These are phyloP conservation scores for Phoenix dactylifera DNA, from an alignment of 176 grass and related monocot species.

Conservation along the genomic window DNA sequence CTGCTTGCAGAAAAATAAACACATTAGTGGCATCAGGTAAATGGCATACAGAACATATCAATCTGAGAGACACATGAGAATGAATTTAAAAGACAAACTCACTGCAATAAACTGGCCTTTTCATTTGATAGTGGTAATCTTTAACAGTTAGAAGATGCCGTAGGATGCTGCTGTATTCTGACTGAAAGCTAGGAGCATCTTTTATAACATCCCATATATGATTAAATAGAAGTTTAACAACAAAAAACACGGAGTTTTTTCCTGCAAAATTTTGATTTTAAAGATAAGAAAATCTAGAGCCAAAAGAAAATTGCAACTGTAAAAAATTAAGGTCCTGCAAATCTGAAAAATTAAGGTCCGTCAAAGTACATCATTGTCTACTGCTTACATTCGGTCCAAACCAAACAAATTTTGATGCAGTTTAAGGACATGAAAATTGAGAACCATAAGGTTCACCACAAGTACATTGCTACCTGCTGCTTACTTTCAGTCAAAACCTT, in stretches of 20 bases:
- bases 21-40: constrained; percentile 12
- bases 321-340: too few species aligned
- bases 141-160: constrained; percentile 55
- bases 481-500: too few species aligned
- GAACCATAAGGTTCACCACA: too few species aligned
- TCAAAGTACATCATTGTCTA: too few species aligned
- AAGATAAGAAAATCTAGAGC: too few species aligned
- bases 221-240: constrained; percentile 63
- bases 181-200: constrained; percentile 53
- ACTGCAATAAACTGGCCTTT: constrained; percentile 54
- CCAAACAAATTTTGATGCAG: too few species aligned
- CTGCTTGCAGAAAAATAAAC: constrained; percentile 16
- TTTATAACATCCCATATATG: constrained; percentile 71
- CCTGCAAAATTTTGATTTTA: constrained; percentile 42
- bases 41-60: background rate
- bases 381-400: too few species aligned
- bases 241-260: constrained; percentile 36
- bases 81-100: constrained; percentile 21
- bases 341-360: too few species aligned
- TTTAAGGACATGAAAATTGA: too few species aligned
- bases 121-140: constrained; percentile 77
- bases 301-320: too few species aligned
- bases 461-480: too few species aligned
- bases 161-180: constrained; percentile 61
- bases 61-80: constrained; percentile 1